Evolutionary conservation across 345 rosid genomes (phyloP).

Genomic region (Sisymbrium altissimum): DNA sequence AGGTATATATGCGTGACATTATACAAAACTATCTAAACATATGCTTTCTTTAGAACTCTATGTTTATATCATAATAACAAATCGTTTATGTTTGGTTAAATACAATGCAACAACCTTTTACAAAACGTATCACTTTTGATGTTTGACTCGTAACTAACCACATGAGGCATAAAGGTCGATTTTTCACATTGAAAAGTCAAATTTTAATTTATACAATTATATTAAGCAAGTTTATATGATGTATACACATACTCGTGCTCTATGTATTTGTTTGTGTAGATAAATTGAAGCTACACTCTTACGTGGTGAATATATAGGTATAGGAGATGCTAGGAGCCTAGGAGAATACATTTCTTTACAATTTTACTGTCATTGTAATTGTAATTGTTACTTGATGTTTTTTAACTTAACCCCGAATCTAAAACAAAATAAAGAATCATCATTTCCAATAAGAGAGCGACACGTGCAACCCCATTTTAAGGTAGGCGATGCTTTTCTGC

Average conservation of each 20-base stretch:
- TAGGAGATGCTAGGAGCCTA: background rate
- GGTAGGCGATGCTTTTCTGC: slow-evolving; percentile 45
- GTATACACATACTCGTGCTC: background rate
- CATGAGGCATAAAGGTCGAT: background rate
- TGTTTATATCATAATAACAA: slow-evolving; percentile 14
- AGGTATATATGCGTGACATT: slow-evolving; percentile 11
- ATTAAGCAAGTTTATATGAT: background rate
- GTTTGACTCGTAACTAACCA: slow-evolving; percentile 23
- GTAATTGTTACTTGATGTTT: background rate
- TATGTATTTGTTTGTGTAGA: background rate
- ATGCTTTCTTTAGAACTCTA: background rate
- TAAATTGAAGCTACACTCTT: background rate
- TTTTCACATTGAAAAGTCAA: background rate
- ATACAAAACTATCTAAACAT: background rate
- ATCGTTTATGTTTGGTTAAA: background rate
- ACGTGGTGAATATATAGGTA: background rate
- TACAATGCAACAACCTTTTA: background rate
- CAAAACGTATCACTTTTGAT: background rate
- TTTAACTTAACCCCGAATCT: background rate
- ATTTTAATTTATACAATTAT: background rate
- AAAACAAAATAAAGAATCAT: background rate
- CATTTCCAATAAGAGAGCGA: slow-evolving; percentile 15
- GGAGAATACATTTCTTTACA: background rate
- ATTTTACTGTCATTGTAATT: background rate
- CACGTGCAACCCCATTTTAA: slow-evolving; percentile 49